Base-by-base conservation (phyloP, 495 filamentous ascomycete genomes). In the Bombardia bombarda region DNA sequence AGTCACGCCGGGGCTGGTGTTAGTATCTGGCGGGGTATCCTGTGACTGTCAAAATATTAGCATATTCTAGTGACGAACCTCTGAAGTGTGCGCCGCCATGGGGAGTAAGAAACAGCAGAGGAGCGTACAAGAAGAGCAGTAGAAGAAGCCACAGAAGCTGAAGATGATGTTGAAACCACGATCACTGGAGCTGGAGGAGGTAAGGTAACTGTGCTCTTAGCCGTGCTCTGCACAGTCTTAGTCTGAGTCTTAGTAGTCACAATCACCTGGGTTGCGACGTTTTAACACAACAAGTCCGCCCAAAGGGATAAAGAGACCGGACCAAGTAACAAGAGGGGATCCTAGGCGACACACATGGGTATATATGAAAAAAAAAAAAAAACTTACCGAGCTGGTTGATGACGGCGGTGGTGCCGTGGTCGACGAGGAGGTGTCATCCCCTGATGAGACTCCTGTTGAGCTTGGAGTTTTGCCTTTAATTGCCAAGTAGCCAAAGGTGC, bases 401-500 rank as follows among this genome's bases (percentile, higher is more conserved):
- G 24, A 2, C 2, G 38, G 17, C 6, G 23, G 18, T 17, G 28
- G 19, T 2, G 41, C 30, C 7, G 40, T 43, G 18, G n/a, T n/a
- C n/a, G n/a, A n/a, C n/a, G 36, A 25, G 40, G 42, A 37, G 22
- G 43, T 12, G 20, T 30, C 9, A n/a, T n/a, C n/a, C n/a, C n/a
- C n/a, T n/a, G n/a, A n/a, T n/a, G n/a, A n/a, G n/a, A n/a, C n/a
- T n/a, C n/a, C n/a, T n/a, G n/a, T n/a, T n/a, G n/a, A n/a, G n/a
- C n/a, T n/a, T n/a, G n/a, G n/a, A n/a, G n/a, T n/a, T n/a, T n/a
- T n/a, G n/a, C n/a, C n/a, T n/a, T n/a, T n/a, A n/a, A n/a, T n/a
- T n/a, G 48, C 22, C 39, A 73, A 58, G 35, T 73, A 73, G 25
- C 63, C 68, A 46, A 38, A 73, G 28, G 62, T 20, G 13, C 51